Conservation (phyloP, 441 rosid genomes). For the Aquilaria agallochum region DNA sequence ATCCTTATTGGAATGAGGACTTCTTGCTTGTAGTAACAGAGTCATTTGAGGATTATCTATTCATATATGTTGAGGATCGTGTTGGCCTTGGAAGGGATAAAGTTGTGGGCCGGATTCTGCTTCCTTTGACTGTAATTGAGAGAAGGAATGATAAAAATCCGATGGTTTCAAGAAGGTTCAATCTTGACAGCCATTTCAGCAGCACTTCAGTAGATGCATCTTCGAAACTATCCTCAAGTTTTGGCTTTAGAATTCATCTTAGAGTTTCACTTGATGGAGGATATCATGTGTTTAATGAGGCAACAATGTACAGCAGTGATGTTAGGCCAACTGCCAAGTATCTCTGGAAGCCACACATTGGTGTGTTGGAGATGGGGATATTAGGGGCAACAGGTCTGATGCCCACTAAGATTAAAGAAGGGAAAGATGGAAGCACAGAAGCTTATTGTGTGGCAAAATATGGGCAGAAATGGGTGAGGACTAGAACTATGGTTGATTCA, state of each 20-base stretch:
- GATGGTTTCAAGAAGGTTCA: constrained; percentile 43
- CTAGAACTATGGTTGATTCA: constrained; percentile 44
- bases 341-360: constrained; percentile 46
- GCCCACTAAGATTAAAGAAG: constrained; percentile 39
- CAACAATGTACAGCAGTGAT: constrained; percentile 45
- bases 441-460: constrained; percentile 56
- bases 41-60: constrained; percentile 48
- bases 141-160: constrained; percentile 31
- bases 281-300: constrained; percentile 51
- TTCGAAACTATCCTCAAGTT: constrained; percentile 23
- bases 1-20: constrained; percentile 51
- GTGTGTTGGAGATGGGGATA: constrained; percentile 47
- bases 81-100: constrained; percentile 34
- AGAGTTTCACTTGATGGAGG: constrained; percentile 48
- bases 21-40: constrained; percentile 47
- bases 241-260: constrained; percentile 45
- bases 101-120: constrained; percentile 32
- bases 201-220: constrained; percentile 7
- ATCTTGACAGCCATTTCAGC: constrained; percentile 28
- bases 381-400: constrained; percentile 35
- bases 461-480: constrained; percentile 53
- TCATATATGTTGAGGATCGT: constrained; percentile 36
- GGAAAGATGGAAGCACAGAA: constrained; percentile 34
- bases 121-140: constrained; percentile 31
- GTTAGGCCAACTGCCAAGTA: constrained; percentile 42